A percentile compares a stretch with the other conserved stretches of the same genome.
Evolutionary conservation across 176 grass and related monocot genomes (phyloP).

Genomic region (Oryza coarctata): DNA sequence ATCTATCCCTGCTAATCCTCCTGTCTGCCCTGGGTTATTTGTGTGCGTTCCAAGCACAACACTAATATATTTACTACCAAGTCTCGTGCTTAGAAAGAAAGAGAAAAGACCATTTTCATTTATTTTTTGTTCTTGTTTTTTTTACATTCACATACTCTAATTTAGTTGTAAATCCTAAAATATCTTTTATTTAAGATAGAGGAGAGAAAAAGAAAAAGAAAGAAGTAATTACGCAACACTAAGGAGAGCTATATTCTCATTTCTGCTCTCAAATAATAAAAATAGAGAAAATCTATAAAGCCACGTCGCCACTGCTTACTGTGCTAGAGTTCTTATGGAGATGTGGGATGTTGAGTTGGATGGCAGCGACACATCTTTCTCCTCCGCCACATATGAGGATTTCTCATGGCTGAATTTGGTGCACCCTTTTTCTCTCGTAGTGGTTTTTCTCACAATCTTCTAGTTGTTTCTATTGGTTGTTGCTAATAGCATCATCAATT

Average conservation of each 20-base stretch:
- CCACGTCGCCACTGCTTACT: too few species aligned
- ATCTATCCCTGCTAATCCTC: neutral
- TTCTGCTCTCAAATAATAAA: constrained; percentile 40
- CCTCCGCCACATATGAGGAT: constrained; percentile 33
- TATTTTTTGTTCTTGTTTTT: neutral
- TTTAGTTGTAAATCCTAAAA: too few species aligned
- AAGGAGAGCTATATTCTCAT: neutral
- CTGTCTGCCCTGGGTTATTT: too few species aligned
- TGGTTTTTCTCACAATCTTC: too few species aligned
- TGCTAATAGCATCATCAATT: too few species aligned
- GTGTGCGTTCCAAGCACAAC: too few species aligned
- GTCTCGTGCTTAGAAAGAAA: too few species aligned
- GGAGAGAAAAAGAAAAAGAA: constrained; percentile 4
- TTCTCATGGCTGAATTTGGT: constrained; percentile 7
- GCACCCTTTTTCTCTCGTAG: too few species aligned
- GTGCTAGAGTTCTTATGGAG: neutral
- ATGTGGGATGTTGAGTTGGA: constrained; percentile 44
- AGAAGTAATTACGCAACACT: constrained; percentile 29
- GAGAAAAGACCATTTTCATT: too few species aligned
- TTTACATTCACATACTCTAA: neutral
- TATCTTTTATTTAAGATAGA: constrained; percentile 14
- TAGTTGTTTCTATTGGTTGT: too few species aligned
- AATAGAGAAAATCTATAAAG: too few species aligned
- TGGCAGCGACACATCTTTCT: constrained; percentile 14
- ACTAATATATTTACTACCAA: too few species aligned